A percentile compares a stretch with the other conserved stretches of the same genome.
phyloP scores from a whole-genome alignment of 495 filamentous ascomycete genomes.

The Penicillium bovifimosum region DNA sequence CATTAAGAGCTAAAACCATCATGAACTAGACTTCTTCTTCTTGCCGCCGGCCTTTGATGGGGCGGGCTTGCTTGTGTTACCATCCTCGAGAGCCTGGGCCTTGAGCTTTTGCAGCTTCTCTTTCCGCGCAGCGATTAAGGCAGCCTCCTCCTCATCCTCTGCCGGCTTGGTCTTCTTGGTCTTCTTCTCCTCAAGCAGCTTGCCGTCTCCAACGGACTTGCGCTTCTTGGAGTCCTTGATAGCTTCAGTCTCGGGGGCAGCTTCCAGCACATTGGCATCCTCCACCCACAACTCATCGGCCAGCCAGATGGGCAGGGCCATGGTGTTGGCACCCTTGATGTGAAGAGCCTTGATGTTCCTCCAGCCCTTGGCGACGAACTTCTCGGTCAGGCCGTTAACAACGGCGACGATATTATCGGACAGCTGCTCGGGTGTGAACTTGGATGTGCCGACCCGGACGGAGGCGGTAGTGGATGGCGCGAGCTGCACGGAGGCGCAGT shows the following conservation, averaged over 20 bases:
- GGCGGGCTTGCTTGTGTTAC: slow-evolving; percentile 22
- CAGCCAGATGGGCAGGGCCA: slow-evolving; percentile 85
- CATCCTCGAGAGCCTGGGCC: slow-evolving; percentile 41
- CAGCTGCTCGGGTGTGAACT: slow-evolving; percentile 67
- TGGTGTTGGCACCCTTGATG: slow-evolving; percentile 81
- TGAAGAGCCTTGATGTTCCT: slow-evolving; percentile 74
- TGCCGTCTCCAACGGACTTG: slow-evolving; percentile 48
- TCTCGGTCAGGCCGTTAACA: slow-evolving; percentile 60
- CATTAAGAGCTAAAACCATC: slow-evolving; percentile 26
- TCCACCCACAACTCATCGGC: slow-evolving; percentile 85
- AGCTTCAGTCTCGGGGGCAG: slow-evolving; percentile 43
- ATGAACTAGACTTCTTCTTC: slow-evolving; percentile 45
- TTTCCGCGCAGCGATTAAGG: slow-evolving; percentile 51
- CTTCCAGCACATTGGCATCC: slow-evolving; percentile 68
- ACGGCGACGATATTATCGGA: slow-evolving; percentile 74
- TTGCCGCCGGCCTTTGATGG: slow-evolving; percentile 28
- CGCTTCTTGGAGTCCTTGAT: slow-evolving; percentile 64
- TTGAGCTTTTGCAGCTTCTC: slow-evolving; percentile 54
- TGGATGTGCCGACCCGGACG: slow-evolving; percentile 65
- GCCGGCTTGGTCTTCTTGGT: slow-evolving; percentile 42
- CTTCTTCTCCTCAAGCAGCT: slow-evolving; percentile 56
- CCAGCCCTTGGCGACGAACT: slow-evolving; percentile 79
- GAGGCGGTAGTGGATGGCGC: slow-evolving; percentile 59
- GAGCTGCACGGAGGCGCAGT: slow-evolving; percentile 67
- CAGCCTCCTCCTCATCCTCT: slow-evolving; percentile 45